These are phyloP conservation scores for Phaeotremella skinneri DNA, from an alignment of 768 basidiomycete species.

Conservation along the genomic window DNA sequence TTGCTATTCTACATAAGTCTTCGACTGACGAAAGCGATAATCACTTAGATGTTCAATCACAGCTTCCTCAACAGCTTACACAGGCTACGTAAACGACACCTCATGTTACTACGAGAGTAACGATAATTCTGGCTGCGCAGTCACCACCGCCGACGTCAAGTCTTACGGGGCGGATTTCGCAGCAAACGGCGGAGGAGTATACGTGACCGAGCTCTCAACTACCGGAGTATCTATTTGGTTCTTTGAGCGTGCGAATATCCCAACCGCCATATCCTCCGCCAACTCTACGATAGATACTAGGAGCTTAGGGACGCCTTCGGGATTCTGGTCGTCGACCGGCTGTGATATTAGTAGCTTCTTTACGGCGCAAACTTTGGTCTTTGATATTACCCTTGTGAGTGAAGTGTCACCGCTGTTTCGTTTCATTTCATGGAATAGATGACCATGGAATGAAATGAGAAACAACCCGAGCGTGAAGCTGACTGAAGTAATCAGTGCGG, in stretches of 20 bases:
- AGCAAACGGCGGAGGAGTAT: conserved; percentile 56
- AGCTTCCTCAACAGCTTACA: conserved; percentile 28
- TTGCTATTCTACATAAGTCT: neutral
- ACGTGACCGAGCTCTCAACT: conserved; percentile 24
- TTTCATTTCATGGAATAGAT: neutral
- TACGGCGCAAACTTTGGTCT: neutral
- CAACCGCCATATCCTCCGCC: conserved; percentile 5
- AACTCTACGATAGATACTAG: conserved; percentile 8
- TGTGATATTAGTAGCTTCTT: neutral
- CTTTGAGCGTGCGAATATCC: conserved; percentile 8
- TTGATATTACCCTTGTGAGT: conserved; percentile 1
- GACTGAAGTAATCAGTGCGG: too few relatives aligned
- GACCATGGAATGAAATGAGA: too few relatives aligned
- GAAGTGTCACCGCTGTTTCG: neutral
- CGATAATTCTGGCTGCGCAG: conserved; percentile 55
- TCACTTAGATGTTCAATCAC: conserved; percentile 51
- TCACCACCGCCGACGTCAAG: conserved; percentile 48
- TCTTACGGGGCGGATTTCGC: conserved; percentile 57
- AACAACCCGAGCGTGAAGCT: too few relatives aligned
- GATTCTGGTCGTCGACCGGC: neutral
- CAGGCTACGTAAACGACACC: conserved; percentile 45
- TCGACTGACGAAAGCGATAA: neutral
- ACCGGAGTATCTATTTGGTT: conserved; percentile 1
- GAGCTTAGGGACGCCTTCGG: neutral
- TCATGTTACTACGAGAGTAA: conserved; percentile 49